Evolutionary conservation across 371 early-diverging fungal species (phyloP).

Genomic region (Mucor plumbeus): DNA sequence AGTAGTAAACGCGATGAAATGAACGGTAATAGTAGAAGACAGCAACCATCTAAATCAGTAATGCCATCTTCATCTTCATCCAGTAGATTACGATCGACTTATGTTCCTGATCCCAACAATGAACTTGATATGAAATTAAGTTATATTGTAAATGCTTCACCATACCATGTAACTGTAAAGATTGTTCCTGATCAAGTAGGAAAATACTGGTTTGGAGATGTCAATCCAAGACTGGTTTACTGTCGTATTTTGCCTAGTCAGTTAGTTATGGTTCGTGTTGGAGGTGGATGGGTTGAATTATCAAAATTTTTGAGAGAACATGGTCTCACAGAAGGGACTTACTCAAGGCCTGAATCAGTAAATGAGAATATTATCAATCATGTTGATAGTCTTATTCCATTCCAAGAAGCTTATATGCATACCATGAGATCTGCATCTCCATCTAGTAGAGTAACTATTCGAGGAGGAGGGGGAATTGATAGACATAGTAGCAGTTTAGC

Average conservation of each 20-base stretch:
- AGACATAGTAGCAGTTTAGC: constrained; percentile 28
- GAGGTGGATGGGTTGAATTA: constrained; percentile 82
- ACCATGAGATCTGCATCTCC: constrained; percentile 41
- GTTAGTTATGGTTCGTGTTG: constrained; percentile 81
- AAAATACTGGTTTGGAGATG: constrained; percentile 73
- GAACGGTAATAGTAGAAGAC: background rate
- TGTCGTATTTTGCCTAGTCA: constrained; percentile 69
- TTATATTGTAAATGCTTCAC: constrained; percentile 58
- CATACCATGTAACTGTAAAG: constrained; percentile 36
- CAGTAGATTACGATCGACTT: background rate
- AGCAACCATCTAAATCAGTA: constrained; percentile 12
- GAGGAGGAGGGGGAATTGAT: constrained; percentile 37
- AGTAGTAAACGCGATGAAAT: background rate
- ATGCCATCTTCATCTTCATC: constrained; percentile 2
- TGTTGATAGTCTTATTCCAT: constrained; percentile 12
- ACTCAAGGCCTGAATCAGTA: constrained; percentile 14
- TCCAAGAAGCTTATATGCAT: constrained; percentile 32
- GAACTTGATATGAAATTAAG: constrained; percentile 44
- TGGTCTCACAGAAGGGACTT: constrained; percentile 30
- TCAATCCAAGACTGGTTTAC: constrained; percentile 51
- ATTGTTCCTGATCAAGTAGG: constrained; percentile 56
- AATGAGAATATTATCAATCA: background rate
- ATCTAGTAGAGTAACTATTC: constrained; percentile 44
- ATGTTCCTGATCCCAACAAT: constrained; percentile 39
- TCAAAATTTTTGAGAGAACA: constrained; percentile 50